Conservation (phyloP, 2,329 filamentous ascomycete genomes). For the Neonectria faginata region DNA sequence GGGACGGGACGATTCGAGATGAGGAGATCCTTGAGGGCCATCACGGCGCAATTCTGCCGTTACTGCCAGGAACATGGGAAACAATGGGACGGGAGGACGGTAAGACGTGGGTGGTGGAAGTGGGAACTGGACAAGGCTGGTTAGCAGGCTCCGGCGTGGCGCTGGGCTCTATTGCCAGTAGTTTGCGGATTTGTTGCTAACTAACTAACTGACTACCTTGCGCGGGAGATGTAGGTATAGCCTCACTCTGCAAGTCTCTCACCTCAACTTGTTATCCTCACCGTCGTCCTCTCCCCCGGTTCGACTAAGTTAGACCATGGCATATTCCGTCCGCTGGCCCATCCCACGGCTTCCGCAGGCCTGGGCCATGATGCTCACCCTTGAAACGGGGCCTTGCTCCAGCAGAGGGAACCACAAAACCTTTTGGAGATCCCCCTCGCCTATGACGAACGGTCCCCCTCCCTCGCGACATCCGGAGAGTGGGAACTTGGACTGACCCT, state of each 20-base stretch:
- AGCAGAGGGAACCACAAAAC: neutral
- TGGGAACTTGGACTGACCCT: neutral
- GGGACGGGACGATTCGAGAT: constrained; percentile 13
- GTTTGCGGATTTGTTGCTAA: neutral
- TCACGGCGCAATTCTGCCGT: constrained; percentile 37
- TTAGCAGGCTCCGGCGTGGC: constrained; percentile 20
- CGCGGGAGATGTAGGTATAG: too few species aligned
- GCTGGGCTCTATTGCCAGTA: constrained; percentile 9
- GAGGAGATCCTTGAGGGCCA: constrained; percentile 1
- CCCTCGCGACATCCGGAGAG: neutral
- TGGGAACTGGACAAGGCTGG: constrained; percentile 3
- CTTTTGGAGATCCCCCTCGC: constrained; percentile 5
- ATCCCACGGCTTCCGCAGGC: constrained; percentile 16
- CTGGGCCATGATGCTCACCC: constrained; percentile 31
- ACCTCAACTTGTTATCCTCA: too few species aligned
- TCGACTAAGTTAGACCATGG: constrained; percentile 9
- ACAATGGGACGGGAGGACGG: neutral
- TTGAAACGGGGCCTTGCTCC: constrained; percentile 13
- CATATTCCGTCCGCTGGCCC: constrained; percentile 29
- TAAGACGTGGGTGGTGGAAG: neutral
- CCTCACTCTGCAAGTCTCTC: too few species aligned
- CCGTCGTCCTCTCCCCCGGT: too few species aligned
- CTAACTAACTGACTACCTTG: too few species aligned
- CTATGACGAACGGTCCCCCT: neutral
- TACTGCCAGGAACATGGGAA: neutral